Evolutionary conservation across 192 early-diverging fungal genomes (phyloP).

Genomic region (Piromyces sp.): DNA sequence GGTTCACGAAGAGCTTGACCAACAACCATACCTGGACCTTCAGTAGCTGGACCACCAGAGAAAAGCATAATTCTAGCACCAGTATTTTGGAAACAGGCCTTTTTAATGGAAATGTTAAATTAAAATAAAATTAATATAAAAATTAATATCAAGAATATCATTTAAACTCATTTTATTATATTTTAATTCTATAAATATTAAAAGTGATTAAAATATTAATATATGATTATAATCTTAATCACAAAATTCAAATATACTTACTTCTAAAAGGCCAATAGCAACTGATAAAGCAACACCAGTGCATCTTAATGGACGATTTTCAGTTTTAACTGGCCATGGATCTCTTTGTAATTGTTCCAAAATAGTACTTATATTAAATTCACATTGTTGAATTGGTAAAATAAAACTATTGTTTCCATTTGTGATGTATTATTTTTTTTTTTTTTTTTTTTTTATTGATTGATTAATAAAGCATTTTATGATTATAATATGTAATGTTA

Average conservation of each 20-base stretch:
- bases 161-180: too few relatives aligned
- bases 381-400: slow-evolving; percentile 81
- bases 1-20: slow-evolving; percentile 77
- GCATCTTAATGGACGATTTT: slow-evolving; percentile 79
- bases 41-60: slow-evolving; percentile 76
- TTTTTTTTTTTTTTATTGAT: too few relatives aligned
- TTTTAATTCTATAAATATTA: too few relatives aligned
- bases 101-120: too few relatives aligned
- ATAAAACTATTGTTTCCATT: slow-evolving; percentile 79
- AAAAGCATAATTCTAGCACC: slow-evolving; percentile 88
- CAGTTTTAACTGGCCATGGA: slow-evolving; percentile 88
- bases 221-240: too few relatives aligned
- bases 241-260: too few relatives aligned
- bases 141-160: too few relatives aligned
- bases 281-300: slow-evolving; percentile 89
- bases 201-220: too few relatives aligned
- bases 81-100: slow-evolving; percentile 76
- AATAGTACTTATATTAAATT: slow-evolving; percentile 85
- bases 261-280: slow-evolving; percentile 79
- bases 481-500: too few relatives aligned
- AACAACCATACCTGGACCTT: slow-evolving; percentile 91
- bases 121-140: too few relatives aligned
- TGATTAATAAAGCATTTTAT: too few relatives aligned
- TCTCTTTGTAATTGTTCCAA: slow-evolving; percentile 93
- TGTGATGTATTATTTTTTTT: too few relatives aligned